A percentile compares a stretch with the other conserved stretches of the same genome.
Conservation (phyloP, 1,284 basidiomycete genomes). For the Rhodofomes roseus region DNA sequence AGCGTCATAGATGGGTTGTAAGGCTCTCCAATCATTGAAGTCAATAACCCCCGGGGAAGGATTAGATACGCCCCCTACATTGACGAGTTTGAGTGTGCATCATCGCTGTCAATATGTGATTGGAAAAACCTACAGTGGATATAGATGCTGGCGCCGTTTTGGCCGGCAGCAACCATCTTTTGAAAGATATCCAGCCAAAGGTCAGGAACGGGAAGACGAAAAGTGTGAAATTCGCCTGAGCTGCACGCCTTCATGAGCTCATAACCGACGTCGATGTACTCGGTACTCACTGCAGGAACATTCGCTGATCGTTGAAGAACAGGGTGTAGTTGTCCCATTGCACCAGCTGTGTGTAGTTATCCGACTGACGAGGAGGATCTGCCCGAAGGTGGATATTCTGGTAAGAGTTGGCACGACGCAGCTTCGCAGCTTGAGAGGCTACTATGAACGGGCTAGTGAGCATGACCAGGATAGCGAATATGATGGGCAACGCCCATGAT, state of each 20-base stretch:
- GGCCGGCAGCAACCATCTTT: slow-evolving; percentile 77
- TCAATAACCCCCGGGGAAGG: slow-evolving; percentile 73
- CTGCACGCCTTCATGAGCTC: slow-evolving; percentile 25
- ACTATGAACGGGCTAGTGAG: slow-evolving; percentile 14
- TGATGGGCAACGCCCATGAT: slow-evolving; percentile 14
- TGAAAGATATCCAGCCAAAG: slow-evolving; percentile 83
- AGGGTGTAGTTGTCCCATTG: slow-evolving; percentile 32
- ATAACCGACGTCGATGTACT: neutral
- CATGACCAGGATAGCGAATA: slow-evolving; percentile 10
- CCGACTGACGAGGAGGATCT: slow-evolving; percentile 26
- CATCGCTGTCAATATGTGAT: too few relatives aligned
- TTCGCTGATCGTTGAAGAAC: slow-evolving; percentile 26
- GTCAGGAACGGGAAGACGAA: slow-evolving; percentile 73
- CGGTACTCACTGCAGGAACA: slow-evolving; percentile 42
- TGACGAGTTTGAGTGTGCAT: too few relatives aligned
- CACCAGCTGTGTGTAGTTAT: slow-evolving; percentile 25
- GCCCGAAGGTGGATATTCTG: neutral
- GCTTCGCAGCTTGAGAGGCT: neutral
- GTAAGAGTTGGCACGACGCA: neutral
- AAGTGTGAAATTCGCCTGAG: slow-evolving; percentile 81
- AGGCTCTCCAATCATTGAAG: slow-evolving; percentile 64
- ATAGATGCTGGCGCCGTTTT: slow-evolving; percentile 73
- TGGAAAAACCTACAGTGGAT: slow-evolving; percentile 55
- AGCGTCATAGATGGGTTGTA: slow-evolving; percentile 56
- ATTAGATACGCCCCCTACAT: slow-evolving; percentile 57